Percentiles rank a stretch among this genome's conserved stretches.
phyloP scores from a whole-genome alignment of 768 basidiomycete species.

The Rhizopogon roseolus region DNA sequence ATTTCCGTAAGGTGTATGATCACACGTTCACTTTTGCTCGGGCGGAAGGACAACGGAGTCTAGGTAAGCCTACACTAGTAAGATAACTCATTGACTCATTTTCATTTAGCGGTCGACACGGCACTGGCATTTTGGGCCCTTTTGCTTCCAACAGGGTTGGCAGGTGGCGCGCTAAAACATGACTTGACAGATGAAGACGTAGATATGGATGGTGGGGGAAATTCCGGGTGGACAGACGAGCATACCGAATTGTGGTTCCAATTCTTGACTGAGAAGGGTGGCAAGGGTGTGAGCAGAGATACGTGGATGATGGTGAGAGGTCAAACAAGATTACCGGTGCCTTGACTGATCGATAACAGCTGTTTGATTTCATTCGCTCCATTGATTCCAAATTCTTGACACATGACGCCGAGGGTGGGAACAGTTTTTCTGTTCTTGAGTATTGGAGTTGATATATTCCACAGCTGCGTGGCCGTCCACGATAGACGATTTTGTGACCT shows the following conservation, averaged over 20 bases:
- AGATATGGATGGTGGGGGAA: conserved; percentile 36
- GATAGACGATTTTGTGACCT: conserved; percentile 80
- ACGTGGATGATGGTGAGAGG: conserved; percentile 76
- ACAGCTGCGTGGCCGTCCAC: conserved; percentile 84
- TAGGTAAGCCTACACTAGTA: conserved; percentile 41
- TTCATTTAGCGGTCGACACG: conserved; percentile 51
- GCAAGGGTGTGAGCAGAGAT: conserved; percentile 82
- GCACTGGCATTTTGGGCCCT: conserved; percentile 76
- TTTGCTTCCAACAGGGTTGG: conserved; percentile 68
- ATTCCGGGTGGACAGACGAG: conserved; percentile 57
- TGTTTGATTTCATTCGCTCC: conserved; percentile 72
- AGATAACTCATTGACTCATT: neutral
- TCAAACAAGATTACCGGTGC: conserved; percentile 1
- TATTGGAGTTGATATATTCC: conserved; percentile 6
- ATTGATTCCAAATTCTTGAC: conserved; percentile 69
- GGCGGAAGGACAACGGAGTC: conserved; percentile 70
- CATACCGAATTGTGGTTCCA: conserved; percentile 75
- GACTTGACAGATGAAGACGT: conserved; percentile 38
- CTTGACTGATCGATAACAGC: conserved; percentile 36
- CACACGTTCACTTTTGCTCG: conserved; percentile 80
- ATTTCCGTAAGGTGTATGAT: conserved; percentile 76
- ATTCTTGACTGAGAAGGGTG: conserved; percentile 59
- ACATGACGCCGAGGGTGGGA: conserved; percentile 70
- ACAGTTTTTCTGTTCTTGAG: conserved; percentile 9
- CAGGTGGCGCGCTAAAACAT: conserved; percentile 59